A percentile compares a stretch with the other conserved stretches of the same genome.
phyloP scores from a whole-genome alignment of 768 basidiomycete species.

The Hygrophorus russula region DNA sequence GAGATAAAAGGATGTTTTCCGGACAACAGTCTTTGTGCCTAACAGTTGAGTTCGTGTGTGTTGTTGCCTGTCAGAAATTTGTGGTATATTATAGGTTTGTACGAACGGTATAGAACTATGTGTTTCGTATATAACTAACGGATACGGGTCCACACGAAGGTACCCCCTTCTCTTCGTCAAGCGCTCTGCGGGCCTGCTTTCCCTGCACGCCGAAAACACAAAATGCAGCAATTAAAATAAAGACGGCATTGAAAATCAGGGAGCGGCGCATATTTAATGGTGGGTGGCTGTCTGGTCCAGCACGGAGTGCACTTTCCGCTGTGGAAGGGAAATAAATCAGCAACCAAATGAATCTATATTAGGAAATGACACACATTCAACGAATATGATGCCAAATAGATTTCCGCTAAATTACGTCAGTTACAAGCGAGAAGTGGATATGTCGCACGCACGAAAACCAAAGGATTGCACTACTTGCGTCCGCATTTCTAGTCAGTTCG shows the following conservation, averaged over 20 bases:
- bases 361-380: slow-evolving; percentile 35
- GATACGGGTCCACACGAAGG: no score
- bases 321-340: neutral
- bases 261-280: slow-evolving; percentile 64
- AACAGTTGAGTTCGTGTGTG: no score
- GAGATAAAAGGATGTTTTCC: no score
- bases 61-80: no score
- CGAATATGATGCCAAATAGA: slow-evolving; percentile 46
- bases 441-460: slow-evolving; percentile 54
- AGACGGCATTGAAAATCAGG: slow-evolving; percentile 53
- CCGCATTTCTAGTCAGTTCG: slow-evolving; percentile 72
- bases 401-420: slow-evolving; percentile 39
- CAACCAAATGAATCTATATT: neutral
- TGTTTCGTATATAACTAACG: no score
- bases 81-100: no score
- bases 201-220: slow-evolving; percentile 45
- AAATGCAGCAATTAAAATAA: slow-evolving; percentile 28
- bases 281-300: slow-evolving; percentile 44
- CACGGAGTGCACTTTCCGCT: slow-evolving; percentile 65
- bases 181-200: slow-evolving; percentile 46
- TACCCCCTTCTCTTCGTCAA: slow-evolving; percentile 53
- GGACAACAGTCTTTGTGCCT: no score
- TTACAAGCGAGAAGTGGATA: neutral
- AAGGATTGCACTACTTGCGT: slow-evolving; percentile 62
- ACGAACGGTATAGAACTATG: no score